Base-by-base conservation (phyloP, 2,329 filamentous ascomycete species). In the Trichocomaceae sp. region DNA sequence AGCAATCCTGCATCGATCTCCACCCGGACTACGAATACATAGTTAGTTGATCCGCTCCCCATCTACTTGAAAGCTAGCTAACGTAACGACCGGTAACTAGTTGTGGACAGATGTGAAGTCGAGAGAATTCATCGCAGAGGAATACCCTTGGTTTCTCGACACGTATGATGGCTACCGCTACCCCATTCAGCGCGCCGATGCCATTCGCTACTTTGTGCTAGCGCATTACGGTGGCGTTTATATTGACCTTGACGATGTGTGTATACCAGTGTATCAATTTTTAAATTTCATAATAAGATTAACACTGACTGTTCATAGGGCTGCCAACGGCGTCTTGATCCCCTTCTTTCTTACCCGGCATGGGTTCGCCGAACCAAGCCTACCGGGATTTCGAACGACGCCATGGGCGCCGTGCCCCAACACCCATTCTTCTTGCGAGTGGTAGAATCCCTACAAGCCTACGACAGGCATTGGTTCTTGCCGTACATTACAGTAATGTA, bases 401-500 rank as follows among this genome's bases (percentile, higher is more conserved):
- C 84, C 41, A 90, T 91, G 86, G 86, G 86, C 48, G 74, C 86
- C 15, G 78, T 87, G 0, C 83, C 85, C 0, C 79, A 83, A 57
- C 88, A 91, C 63, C 86, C 86, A 0, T 88, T 88, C 74, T 90
- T 90, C 75, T 75, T 84, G 50, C 77, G 79, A 48, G 83, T 86
- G 39, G 86, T 89, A 62, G 79, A 86, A 59, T 77, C 79, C 12
- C 74, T 91, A n/a, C 78, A 82, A 55, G 76, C 78, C 53, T 88
- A 88, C 69, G 79, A 87, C 65, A 79, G 82, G 57, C 81, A 81
- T 59, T 91, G 87, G 86, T 65, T 83, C 39, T 68, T 85, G 58
- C 80, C 84, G 15, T 90, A 91, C 69, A 85, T 88, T 64, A 88
- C 85, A 22, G 85, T 91, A 63, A 91, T 91, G 88, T 85, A 86